Conservation (phyloP, 2,329 filamentous ascomycete genomes). For the Ceratocystis variospora region DNA sequence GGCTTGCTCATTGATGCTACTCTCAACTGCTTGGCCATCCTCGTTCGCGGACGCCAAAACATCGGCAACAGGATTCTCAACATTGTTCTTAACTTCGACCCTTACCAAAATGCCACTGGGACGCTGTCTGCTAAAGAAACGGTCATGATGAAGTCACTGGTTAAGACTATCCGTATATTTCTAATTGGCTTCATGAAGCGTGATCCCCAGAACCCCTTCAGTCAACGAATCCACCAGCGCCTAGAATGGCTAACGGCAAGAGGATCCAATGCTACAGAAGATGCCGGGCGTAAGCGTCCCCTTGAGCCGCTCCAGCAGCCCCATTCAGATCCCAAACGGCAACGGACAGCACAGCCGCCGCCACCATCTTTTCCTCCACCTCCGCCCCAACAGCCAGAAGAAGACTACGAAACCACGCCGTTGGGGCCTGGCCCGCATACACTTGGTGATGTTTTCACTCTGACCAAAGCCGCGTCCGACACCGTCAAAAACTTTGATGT, state of each 20-base stretch:
- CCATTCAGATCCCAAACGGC: slow-evolving; percentile 69
- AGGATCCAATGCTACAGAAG: slow-evolving; percentile 66
- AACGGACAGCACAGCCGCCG: slow-evolving; percentile 43
- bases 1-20: slow-evolving; percentile 81
- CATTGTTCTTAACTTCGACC: slow-evolving; percentile 81
- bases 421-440: slow-evolving; percentile 63
- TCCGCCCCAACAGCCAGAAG: slow-evolving; percentile 22
- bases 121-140: slow-evolving; percentile 66
- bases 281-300: slow-evolving; percentile 62
- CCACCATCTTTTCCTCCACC: slow-evolving; percentile 28
- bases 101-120: slow-evolving; percentile 57
- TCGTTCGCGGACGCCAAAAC: slow-evolving; percentile 68
- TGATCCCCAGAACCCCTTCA: slow-evolving; percentile 64
- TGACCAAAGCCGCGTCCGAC: slow-evolving; percentile 52
- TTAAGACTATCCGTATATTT: slow-evolving; percentile 76
- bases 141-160: slow-evolving; percentile 83
- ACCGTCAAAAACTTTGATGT: slow-evolving; percentile 71
- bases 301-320: slow-evolving; percentile 57
- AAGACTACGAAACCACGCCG: slow-evolving; percentile 45
- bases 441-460: slow-evolving; percentile 71
- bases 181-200: slow-evolving; percentile 73
- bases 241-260: slow-evolving; percentile 69
- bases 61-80: slow-evolving; percentile 76
- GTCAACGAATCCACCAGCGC: slow-evolving; percentile 70
- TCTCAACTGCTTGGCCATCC: slow-evolving; percentile 69